A percentile compares a stretch with the other conserved stretches of the same genome.
Conservation (phyloP, 257 asterid genomes). For the Lycium ferocissimum region DNA sequence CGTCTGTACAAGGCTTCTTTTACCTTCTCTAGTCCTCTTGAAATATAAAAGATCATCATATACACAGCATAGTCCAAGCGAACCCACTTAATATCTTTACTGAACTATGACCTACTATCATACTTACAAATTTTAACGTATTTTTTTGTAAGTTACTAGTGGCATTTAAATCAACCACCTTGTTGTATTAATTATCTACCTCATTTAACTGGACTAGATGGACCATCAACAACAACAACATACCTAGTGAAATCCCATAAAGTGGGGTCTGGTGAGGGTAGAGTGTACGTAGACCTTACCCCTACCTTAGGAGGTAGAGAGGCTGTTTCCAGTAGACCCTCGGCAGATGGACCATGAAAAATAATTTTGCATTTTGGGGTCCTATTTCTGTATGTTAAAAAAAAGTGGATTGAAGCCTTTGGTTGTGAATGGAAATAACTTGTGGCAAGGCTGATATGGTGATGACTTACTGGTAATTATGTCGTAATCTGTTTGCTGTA, state of each 20-base stretch:
- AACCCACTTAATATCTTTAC: not conserved
- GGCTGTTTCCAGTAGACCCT: no score
- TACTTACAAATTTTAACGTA: not conserved
- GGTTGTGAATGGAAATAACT: slow-evolving; percentile 15
- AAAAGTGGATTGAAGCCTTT: not conserved
- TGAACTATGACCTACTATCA: not conserved
- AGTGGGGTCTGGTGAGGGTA: no score
- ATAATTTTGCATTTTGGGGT: not conserved
- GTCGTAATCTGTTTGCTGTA: not conserved
- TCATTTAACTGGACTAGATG: not conserved
- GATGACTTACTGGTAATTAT: not conserved
- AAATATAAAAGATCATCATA: slow-evolving; percentile 6
- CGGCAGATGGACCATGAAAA: slow-evolving; percentile 16
- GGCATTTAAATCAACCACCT: not conserved
- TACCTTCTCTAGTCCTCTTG: not conserved
- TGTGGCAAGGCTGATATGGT: not conserved
- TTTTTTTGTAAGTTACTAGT: not conserved
- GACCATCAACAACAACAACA: not conserved
- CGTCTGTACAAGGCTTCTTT: not conserved
- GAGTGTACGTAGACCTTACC: no score
- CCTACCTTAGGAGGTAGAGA: no score
- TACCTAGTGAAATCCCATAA: no score
- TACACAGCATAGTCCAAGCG: not conserved
- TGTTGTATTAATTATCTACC: not conserved
- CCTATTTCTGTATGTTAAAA: not conserved